A percentile compares a stretch with the other conserved stretches of the same genome.
phyloP scores from a whole-genome alignment of 768 basidiomycete species.

The Psilocybe azurescens region DNA sequence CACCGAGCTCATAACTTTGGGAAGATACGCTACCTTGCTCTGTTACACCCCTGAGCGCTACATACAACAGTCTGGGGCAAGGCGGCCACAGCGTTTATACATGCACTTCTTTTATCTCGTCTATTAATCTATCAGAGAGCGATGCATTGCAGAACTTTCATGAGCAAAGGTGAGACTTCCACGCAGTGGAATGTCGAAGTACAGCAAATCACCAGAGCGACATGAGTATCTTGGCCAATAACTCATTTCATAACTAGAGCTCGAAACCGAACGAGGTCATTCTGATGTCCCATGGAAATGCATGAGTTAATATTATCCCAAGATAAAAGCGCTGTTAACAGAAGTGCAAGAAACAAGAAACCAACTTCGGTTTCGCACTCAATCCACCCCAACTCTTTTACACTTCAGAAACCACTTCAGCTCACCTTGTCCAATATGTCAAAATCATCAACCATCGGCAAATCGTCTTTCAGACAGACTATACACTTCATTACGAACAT shows the following conservation, averaged over 20 bases:
- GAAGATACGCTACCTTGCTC: too few species aligned
- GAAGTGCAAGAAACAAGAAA: not conserved
- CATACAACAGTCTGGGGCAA: too few species aligned
- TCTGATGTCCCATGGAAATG: not conserved
- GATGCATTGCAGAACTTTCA: too few species aligned
- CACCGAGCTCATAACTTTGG: too few species aligned
- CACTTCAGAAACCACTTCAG: too few species aligned
- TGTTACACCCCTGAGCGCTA: too few species aligned
- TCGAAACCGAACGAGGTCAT: not conserved
- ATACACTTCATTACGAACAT: slow-evolving; percentile 50
- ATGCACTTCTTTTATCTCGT: too few species aligned
- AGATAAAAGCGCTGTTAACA: not conserved
- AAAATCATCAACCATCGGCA: slow-evolving; percentile 1
- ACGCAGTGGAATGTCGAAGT: not conserved
- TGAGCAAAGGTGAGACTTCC: not conserved
- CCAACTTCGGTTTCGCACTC: too few species aligned
- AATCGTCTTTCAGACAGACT: slow-evolving; percentile 41
- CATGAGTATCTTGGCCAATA: not conserved
- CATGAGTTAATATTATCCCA: not conserved
- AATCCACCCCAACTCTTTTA: too few species aligned
- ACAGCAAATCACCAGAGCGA: not conserved
- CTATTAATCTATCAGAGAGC: too few species aligned
- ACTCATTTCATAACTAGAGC: not conserved
- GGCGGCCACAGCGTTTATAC: too few species aligned
- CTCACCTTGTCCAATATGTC: not conserved